Conservation (phyloP, 1,284 basidiomycete genomes). For the Sporisorium iseilematis-ciliati region DNA sequence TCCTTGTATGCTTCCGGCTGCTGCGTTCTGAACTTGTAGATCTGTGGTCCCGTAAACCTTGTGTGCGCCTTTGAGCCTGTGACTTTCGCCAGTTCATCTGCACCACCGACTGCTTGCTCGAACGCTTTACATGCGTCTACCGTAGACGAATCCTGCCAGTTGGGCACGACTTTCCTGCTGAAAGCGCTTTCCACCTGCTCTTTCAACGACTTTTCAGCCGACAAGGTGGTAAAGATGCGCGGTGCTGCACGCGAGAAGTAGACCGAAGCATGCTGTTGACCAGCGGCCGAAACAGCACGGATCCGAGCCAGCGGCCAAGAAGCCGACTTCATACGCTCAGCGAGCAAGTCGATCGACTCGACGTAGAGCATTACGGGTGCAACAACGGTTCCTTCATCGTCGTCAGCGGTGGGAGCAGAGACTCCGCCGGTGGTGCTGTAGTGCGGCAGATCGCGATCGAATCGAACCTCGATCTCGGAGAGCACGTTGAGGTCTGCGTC, state of each 20-base stretch:
- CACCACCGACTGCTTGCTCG: conserved; percentile 75
- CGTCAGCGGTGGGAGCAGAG: conserved; percentile 22
- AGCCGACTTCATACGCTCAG: conserved; percentile 77
- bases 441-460: conserved; percentile 81
- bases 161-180: conserved; percentile 79
- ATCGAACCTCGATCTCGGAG: conserved; percentile 81
- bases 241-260: conserved; percentile 81
- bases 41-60: conserved; percentile 88
- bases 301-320: conserved; percentile 76
- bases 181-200: conserved; percentile 75
- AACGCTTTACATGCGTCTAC: conserved; percentile 79
- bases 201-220: conserved; percentile 74
- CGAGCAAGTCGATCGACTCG: conserved; percentile 83
- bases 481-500: conserved; percentile 76
- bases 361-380: conserved; percentile 87
- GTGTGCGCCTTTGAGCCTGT: conserved; percentile 88
- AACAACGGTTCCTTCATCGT: conserved; percentile 73
- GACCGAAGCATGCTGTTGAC: conserved; percentile 92
- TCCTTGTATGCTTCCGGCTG: conserved; percentile 77
- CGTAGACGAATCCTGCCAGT: conserved; percentile 93
- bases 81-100: conserved; percentile 78
- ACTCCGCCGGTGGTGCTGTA: conserved; percentile 77
- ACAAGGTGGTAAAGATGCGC: conserved; percentile 74
- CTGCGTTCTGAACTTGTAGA: conserved; percentile 76
- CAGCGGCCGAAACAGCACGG: conserved; percentile 79